phyloP scores from a whole-genome alignment of 805 yeast genomes.

The Naumovozyma baii region DNA sequence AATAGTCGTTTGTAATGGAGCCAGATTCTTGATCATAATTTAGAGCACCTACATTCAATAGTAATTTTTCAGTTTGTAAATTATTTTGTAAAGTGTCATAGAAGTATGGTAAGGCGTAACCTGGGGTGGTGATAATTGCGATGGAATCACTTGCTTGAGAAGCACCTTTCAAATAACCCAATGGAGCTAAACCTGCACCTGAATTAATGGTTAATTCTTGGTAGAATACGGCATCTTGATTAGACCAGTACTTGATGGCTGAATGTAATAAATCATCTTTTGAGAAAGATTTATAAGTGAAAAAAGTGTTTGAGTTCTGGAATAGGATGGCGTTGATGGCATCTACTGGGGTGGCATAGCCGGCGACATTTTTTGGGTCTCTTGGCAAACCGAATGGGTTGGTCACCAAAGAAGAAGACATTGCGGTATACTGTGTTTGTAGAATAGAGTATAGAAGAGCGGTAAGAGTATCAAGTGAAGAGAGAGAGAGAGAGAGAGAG shows the following conservation, averaged over 20 bases:
- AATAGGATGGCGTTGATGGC: conserved; percentile 46
- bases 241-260: conserved; percentile 51
- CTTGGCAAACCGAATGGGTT: conserved; percentile 56
- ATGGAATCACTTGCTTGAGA: conserved; percentile 10
- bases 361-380: conserved; percentile 43
- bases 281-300: conserved; percentile 62
- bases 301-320: conserved; percentile 42
- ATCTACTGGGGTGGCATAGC: conserved; percentile 46
- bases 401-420: conserved; percentile 13
- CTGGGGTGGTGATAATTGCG: conserved; percentile 46
- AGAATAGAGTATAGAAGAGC: no score
- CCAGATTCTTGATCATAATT: conserved; percentile 50
- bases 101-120: conserved; percentile 61
- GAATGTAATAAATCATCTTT: conserved; percentile 50
- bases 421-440: no score
- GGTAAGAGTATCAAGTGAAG: no score
- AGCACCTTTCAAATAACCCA: conserved; percentile 50
- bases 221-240: conserved; percentile 9
- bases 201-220: conserved; percentile 57
- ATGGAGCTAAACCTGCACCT: conserved; percentile 73
- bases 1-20: conserved; percentile 53
- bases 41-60: conserved; percentile 67
- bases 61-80: conserved; percentile 43
- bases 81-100: conserved; percentile 50
- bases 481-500: no score